Evolutionary conservation across 352 stramenopile genomes (phyloP), one percentile per base, ranked within the genome.

Genomic region (Globisporangium cederbergense): DNA sequence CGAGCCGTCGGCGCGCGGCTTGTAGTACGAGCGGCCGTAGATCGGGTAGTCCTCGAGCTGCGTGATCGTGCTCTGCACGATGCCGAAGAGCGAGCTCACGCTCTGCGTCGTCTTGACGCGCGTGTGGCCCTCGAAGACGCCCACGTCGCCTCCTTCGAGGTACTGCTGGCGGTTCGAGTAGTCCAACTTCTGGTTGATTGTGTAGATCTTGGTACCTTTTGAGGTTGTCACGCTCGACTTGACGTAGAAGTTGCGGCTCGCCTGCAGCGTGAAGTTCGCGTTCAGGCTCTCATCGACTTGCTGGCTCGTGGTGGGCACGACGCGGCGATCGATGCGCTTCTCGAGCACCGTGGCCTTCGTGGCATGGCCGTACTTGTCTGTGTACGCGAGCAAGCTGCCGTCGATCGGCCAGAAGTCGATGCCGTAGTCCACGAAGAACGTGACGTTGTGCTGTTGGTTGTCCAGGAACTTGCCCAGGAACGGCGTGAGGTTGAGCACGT

Each of bases 401-500:
- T 87, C 79, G 50, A 87, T 84, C 38, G 81, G 68, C 82, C 82
- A 91, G 58, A 88, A 89, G 53, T 83, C 76, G n/a, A 84, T 69
- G 38, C 82, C 82, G 42, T 88, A 77, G 73, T 83, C 70, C 22
- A 91, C 81, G 5, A 66, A 67, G 63, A 91, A 88, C 16, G 73
- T 77, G 20, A 93, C 67, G 43, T 85, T 85, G 71, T 88, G 79
- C 11, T 65, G 22, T 30, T 72, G 54, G 58, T 55, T 69, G 49
- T 81, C 79, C 14, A 89, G 64, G 56, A 93, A 86, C 20, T 76
- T 77, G 16, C 73, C 73, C 7, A 92, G 55, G 62, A 90, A 93
- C 20, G 83, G 83, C 42, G 84, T 91, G 36, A 93, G 66, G 43
- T 92, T 87, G 45, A 91, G 49, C 13, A 90, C 45, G 58, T 92